phyloP scores from a whole-genome alignment of 169 alveolate species.

The Cryptosporidium tyzzeri region DNA sequence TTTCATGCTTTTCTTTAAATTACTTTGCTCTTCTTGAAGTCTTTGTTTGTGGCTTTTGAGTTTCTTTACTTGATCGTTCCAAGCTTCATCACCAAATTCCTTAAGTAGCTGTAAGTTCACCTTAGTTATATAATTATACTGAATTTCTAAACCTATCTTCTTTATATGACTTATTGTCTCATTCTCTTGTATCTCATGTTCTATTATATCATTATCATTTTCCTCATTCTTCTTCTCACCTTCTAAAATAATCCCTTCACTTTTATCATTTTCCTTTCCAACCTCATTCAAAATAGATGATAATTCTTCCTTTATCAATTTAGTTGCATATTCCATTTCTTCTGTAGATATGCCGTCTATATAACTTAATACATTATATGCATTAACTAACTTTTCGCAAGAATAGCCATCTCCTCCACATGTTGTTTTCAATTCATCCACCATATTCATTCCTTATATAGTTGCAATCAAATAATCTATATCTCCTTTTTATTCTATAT shows the following conservation, averaged over 20 bases:
- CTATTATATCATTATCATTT: background rate
- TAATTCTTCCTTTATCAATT: constrained; percentile 28
- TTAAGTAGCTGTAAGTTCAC: constrained; percentile 25
- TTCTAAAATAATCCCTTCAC: background rate
- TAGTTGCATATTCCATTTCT: background rate
- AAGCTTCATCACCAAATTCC: constrained; percentile 44
- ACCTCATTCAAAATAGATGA: background rate
- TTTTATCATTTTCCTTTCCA: background rate
- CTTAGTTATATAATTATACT: constrained; percentile 12
- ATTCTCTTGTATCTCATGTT: background rate
- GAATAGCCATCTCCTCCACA: background rate
- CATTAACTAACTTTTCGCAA: background rate
- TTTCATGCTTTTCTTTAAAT: constrained; percentile 1
- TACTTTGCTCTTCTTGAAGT: background rate
- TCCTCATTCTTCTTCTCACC: background rate
- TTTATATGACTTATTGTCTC: background rate
- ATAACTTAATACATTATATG: constrained; percentile 8
- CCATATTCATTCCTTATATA: background rate
- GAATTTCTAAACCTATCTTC: background rate
- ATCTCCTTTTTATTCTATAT: background rate
- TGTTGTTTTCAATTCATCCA: background rate
- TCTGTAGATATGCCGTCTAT: constrained; percentile 31
- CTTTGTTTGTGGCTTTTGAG: background rate
- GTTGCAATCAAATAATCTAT: background rate
- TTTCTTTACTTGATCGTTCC: constrained; percentile 9